Conservation (phyloP, 1,284 basidiomycete species). For the Pterulicium gracile region DNA sequence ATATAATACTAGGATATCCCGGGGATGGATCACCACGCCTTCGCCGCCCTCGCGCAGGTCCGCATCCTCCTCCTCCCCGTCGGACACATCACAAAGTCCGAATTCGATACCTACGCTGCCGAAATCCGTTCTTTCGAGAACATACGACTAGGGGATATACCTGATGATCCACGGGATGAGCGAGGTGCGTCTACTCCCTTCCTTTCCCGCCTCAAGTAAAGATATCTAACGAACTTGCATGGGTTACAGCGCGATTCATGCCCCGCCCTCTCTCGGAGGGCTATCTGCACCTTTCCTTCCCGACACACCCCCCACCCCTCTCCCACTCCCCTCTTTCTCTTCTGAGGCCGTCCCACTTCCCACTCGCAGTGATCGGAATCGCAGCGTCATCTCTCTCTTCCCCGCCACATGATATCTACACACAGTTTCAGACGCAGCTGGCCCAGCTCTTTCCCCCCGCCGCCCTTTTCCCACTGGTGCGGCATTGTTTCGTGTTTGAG, state of each 20-base stretch:
- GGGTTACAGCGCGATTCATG: conserved; percentile 64
- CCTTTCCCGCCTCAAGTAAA: conserved; percentile 2
- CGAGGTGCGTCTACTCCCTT: conserved; percentile 39
- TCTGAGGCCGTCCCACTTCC: conserved; percentile 69
- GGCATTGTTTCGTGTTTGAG: conserved; percentile 71
- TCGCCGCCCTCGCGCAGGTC: conserved; percentile 71
- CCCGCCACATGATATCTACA: conserved; percentile 48
- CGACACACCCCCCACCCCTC: conserved; percentile 55
- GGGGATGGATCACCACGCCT: conserved; percentile 57
- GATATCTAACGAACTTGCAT: conserved; percentile 7
- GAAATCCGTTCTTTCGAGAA: conserved; percentile 63
- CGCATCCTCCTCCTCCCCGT: conserved; percentile 71
- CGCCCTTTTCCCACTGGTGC: conserved; percentile 65
- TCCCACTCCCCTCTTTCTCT: conserved; percentile 49
- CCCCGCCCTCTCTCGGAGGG: conserved; percentile 69
- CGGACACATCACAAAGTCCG: conserved; percentile 49
- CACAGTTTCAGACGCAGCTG: conserved; percentile 54
- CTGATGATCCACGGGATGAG: conserved; percentile 67
- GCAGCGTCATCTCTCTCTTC: conserved; percentile 44
- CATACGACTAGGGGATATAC: conserved; percentile 70
- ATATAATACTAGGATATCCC: conserved; percentile 1
- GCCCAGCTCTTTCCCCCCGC: conserved; percentile 53
- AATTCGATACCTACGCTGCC: conserved; percentile 59
- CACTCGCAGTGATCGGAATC: conserved; percentile 71
- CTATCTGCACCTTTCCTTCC: conserved; percentile 60